Percentiles rank a stretch among this genome's conserved stretches.
These are phyloP conservation scores for Hypsizygus marmoreus DNA, from an alignment of 768 basidiomycete genomes.

Conservation along the genomic window DNA sequence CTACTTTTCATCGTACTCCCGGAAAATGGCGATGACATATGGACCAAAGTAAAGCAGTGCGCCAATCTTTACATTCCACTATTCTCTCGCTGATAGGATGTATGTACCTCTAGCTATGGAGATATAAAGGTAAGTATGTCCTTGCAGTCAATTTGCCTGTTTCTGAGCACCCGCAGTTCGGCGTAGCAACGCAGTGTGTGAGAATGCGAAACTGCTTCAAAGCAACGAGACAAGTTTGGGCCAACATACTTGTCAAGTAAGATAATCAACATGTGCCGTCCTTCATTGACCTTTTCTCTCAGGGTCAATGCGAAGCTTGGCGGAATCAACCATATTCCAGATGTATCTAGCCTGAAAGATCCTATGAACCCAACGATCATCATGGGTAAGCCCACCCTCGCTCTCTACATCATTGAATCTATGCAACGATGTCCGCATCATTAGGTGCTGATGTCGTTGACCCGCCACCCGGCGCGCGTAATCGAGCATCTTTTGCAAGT, in stretches of 20 bases:
- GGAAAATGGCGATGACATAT: constrained; percentile 66
- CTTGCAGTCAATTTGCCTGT: neutral
- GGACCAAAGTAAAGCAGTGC: constrained; percentile 80
- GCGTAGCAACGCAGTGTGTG: constrained; percentile 81
- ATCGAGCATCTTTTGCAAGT: too few relatives aligned
- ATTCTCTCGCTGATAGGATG: too few relatives aligned
- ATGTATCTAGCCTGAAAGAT: constrained; percentile 62
- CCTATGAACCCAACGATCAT: constrained; percentile 73
- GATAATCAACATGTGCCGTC: constrained; percentile 20
- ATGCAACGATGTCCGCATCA: too few relatives aligned
- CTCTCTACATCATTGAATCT: too few relatives aligned
- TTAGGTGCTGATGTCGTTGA: too few relatives aligned
- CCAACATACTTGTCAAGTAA: constrained; percentile 80
- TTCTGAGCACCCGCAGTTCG: constrained; percentile 62
- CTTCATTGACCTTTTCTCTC: neutral
- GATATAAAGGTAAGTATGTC: constrained; percentile 40
- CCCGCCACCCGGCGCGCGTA: too few relatives aligned
- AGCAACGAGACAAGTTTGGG: constrained; percentile 77
- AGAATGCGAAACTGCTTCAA: constrained; percentile 61
- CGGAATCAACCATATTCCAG: constrained; percentile 77
- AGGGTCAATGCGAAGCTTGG: constrained; percentile 86
- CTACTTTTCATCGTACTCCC: too few relatives aligned
- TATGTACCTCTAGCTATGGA: constrained; percentile 52
- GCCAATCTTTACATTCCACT: neutral
- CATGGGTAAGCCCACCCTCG: constrained; percentile 74